Percentiles rank a stretch among this genome's conserved stretches.
These are phyloP conservation scores for Phytophthora melonis DNA, from an alignment of 352 stramenopile genomes.

Conservation along the genomic window DNA sequence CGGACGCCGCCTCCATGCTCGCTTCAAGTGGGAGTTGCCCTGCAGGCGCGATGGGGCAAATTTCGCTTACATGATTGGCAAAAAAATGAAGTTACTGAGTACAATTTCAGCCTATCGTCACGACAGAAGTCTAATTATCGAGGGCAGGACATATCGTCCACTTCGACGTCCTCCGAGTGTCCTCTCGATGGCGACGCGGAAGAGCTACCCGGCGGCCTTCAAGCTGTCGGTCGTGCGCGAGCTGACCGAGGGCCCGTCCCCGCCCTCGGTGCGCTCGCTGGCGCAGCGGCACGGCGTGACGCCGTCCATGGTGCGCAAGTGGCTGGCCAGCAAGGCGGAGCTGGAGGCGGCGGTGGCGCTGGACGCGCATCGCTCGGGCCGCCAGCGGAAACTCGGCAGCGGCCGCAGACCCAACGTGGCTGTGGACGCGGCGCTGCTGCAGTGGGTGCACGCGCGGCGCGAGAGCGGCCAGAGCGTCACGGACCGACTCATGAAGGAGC, in stretches of 20 bases:
- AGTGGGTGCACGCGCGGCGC: constrained; percentile 30
- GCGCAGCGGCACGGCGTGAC: constrained; percentile 36
- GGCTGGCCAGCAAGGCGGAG: constrained; percentile 27
- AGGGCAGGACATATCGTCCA: not conserved
- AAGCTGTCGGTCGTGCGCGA: constrained; percentile 43
- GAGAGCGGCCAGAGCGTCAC: constrained; percentile 17
- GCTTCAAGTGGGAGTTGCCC: constrained; percentile 16
- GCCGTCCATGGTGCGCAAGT: constrained; percentile 45
- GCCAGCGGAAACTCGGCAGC: constrained; percentile 39
- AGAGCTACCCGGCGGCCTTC: constrained; percentile 40
- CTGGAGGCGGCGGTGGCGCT: constrained; percentile 41
- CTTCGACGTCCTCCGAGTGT: constrained; percentile 1
- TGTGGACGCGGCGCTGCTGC: constrained; percentile 35
- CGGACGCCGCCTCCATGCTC: constrained; percentile 30
- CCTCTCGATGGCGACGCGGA: constrained; percentile 24
- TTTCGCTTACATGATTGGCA: constrained; percentile 19
- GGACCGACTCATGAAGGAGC: constrained; percentile 41
- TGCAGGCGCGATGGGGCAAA: not conserved
- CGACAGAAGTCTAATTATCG: too few relatives aligned
- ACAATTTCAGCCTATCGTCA: not conserved
- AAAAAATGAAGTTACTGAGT: not conserved
- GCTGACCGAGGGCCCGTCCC: constrained; percentile 10
- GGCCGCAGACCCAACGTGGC: constrained; percentile 30
- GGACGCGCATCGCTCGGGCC: constrained; percentile 3
- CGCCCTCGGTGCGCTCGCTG: constrained; percentile 29